Evolutionary conservation across 345 rosid genomes (phyloP).

Genomic region (Camelina laxa): DNA sequence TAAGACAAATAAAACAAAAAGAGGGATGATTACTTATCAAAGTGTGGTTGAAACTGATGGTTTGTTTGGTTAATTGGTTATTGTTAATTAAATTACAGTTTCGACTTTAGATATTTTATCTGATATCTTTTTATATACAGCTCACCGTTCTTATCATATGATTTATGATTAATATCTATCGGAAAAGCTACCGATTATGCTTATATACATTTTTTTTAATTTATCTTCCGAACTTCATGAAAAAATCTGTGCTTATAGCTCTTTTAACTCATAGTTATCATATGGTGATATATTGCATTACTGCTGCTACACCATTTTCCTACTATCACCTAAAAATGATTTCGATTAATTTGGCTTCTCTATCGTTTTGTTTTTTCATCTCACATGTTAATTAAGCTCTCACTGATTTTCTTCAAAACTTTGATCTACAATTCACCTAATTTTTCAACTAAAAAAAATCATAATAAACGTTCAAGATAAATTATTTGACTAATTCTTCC

Average conservation of each 20-base stretch:
- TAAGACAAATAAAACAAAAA: not conserved
- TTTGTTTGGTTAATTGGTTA: constrained; percentile 2
- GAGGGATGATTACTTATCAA: not conserved
- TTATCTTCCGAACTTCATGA: not conserved
- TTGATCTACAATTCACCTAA: too few species aligned
- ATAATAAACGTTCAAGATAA: too few species aligned
- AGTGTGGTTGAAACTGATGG: constrained; percentile 26
- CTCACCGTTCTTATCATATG: constrained; percentile 36
- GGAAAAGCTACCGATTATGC: not conserved
- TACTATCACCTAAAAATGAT: too few species aligned
- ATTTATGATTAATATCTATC: not conserved
- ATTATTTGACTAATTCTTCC: not conserved
- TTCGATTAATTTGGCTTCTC: too few species aligned
- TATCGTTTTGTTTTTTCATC: too few species aligned
- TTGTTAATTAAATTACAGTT: constrained; percentile 3
- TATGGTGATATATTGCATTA: too few species aligned
- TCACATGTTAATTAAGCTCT: too few species aligned
- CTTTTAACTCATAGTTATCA: too few species aligned
- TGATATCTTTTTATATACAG: not conserved
- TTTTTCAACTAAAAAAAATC: too few species aligned
- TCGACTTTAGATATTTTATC: not conserved
- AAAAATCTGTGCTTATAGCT: not conserved
- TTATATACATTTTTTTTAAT: not conserved
- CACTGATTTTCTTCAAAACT: too few species aligned
- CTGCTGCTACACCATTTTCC: too few species aligned